Evolutionary conservation across 2,329 filamentous ascomycete genomes (phyloP).

Genomic region (Trichophyton mentagrophytes): DNA sequence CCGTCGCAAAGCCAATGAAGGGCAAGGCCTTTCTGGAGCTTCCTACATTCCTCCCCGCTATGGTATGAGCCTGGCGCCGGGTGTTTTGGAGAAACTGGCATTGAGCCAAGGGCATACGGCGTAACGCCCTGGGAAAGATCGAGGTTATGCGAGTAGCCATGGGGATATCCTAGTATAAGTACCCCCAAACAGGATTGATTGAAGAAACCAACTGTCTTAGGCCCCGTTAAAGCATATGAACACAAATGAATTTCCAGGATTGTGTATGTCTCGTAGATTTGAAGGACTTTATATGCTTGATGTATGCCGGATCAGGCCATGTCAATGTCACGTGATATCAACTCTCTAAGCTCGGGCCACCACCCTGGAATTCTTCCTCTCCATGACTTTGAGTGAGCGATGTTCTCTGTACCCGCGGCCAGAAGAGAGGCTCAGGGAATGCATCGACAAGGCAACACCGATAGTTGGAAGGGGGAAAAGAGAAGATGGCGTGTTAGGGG

Average conservation of each 20-base stretch:
- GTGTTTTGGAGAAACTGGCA: neutral
- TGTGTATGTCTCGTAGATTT: neutral
- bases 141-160: constrained; percentile 1
- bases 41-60: neutral
- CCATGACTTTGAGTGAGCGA: too few relatives aligned
- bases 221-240: neutral
- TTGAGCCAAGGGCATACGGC: neutral
- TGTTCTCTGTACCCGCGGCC: too few relatives aligned
- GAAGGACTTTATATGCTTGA: neutral
- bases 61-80: neutral
- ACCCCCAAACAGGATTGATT: neutral
- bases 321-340: neutral
- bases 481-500: neutral
- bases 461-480: neutral
- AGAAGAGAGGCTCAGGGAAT: neutral
- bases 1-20: constrained; percentile 1
- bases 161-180: neutral
- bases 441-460: neutral
- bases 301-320: neutral
- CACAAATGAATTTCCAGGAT: neutral
- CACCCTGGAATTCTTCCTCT: too few relatives aligned
- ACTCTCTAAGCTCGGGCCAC: neutral
- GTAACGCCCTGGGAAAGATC: neutral
- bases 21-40: neutral
- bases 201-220: neutral